These are phyloP conservation scores for Zhuliangozyma parablackwelliae DNA, from an alignment of 1,139 yeast genomes.

Conservation along the genomic window DNA sequence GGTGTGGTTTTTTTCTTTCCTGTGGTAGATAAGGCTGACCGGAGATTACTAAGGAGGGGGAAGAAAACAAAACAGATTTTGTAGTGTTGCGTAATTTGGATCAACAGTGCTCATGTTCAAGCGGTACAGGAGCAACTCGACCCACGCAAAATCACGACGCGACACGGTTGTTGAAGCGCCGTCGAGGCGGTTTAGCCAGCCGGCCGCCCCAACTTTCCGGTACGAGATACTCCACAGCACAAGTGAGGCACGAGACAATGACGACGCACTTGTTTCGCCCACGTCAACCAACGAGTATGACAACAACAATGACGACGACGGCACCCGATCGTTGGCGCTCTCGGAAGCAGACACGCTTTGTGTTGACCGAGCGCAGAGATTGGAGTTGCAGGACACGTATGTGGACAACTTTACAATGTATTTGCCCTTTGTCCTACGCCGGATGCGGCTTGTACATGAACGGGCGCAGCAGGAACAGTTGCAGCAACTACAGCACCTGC, in stretches of 20 bases:
- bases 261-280: no score
- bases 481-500: background rate
- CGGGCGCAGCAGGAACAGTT: background rate
- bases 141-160: background rate
- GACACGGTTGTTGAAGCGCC: no score
- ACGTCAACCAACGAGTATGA: no score
- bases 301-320: background rate
- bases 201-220: background rate
- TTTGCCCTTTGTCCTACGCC: constrained; percentile 33
- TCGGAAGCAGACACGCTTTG: constrained; percentile 24
- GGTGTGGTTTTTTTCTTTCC: no score
- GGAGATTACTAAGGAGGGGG: no score
- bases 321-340: constrained; percentile 10
- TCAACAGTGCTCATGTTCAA: constrained; percentile 4
- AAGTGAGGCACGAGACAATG: no score
- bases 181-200: constrained; percentile 4
- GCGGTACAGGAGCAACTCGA: constrained; percentile 5
- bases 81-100: no score
- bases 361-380: constrained; percentile 16
- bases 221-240: background rate
- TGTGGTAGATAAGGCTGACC: no score
- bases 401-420: constrained; percentile 36
- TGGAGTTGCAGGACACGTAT: constrained; percentile 33
- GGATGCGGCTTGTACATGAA: constrained; percentile 17
- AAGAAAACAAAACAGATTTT: no score